Evolutionary conservation across 441 rosid species (phyloP), one percentile per base, ranked within the genome.

Genomic region (Biscutella auriculata): DNA sequence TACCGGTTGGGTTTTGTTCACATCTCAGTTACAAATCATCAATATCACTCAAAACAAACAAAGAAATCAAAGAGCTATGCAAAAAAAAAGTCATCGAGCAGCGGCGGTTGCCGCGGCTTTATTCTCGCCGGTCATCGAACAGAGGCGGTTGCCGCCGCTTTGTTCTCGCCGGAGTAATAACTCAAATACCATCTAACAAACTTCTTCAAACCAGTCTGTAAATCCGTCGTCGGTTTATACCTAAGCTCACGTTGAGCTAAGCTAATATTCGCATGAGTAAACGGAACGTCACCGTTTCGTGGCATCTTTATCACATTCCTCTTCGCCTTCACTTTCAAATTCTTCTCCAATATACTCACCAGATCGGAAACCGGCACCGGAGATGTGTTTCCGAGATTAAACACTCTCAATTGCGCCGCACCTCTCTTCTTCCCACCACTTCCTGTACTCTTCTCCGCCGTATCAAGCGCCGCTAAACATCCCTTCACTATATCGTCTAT

Each of bases 401-500:
- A 89, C 57, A 93, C 93, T 76, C 99, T 77, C 74, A 93, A 66
- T 40, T 83, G 95, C 5, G 99, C 99, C 0, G 91, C 83, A 5
- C 91, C 85, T 71, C 68, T 89, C 82, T 93, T 93, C 82, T 82
- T 89, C 60, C 96, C 96, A 34, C 97, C 89, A 65, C 81, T 85
- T 6, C 99, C 99, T 0, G 96, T 93, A 73, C 99, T 93, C 83
- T 85, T 93, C 79, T 78, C 78, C 0, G 99, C 88, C 16, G 99
- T 93, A 66, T 93, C 97, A 63, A 93, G 66, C 10, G 99, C 73
- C 2, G 74, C 96, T 62, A 93, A 70, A 60, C 97, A 93, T 6
- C 99, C 99, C 70, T 84, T 85, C 45, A 89, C 99, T 32, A 93
- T 93, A 70, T 93, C 99, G 60, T 93, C 99, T 29, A 93, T 81